Conservation (phyloP, 805 yeast species). For the Huiozyma sinensis region DNA sequence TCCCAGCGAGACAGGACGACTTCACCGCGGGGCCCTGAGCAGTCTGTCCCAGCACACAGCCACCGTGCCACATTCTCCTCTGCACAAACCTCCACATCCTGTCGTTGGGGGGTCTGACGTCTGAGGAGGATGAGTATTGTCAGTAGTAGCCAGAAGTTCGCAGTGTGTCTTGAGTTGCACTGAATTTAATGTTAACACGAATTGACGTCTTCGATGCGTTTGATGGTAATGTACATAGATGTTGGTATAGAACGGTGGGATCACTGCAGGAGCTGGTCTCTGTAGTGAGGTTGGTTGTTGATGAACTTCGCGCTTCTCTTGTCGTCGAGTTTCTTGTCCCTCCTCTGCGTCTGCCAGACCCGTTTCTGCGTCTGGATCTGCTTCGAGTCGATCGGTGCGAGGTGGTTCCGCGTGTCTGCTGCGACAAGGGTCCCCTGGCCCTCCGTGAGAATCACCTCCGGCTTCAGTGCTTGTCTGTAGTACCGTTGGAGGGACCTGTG, state of each 20-base stretch:
- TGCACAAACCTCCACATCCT: background rate
- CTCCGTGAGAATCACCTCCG: slow-evolving; percentile 48
- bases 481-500: slow-evolving; percentile 76
- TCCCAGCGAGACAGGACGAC: slow-evolving; percentile 61
- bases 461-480: slow-evolving; percentile 61
- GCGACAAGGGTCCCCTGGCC: slow-evolving; percentile 83
- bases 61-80: too few species aligned
- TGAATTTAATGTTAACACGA: too few species aligned
- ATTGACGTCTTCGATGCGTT: too few species aligned
- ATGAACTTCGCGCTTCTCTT: slow-evolving; percentile 63
- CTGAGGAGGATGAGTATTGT: background rate
- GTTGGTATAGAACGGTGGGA: background rate
- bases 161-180: background rate
- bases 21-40: too few species aligned
- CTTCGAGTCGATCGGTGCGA: slow-evolving; percentile 33
- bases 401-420: slow-evolving; percentile 57
- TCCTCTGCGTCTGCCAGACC: slow-evolving; percentile 56
- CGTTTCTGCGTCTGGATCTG: slow-evolving; percentile 42
- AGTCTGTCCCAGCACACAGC: too few species aligned
- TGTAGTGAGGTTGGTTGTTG: slow-evolving; percentile 81
- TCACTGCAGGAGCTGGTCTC: slow-evolving; percentile 61
- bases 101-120: background rate
- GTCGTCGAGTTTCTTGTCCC: slow-evolving; percentile 38
- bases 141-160: background rate
- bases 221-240: background rate